Evolutionary conservation across 1,284 basidiomycete genomes (phyloP).

Genomic region (Rhodotorula sp.): DNA sequence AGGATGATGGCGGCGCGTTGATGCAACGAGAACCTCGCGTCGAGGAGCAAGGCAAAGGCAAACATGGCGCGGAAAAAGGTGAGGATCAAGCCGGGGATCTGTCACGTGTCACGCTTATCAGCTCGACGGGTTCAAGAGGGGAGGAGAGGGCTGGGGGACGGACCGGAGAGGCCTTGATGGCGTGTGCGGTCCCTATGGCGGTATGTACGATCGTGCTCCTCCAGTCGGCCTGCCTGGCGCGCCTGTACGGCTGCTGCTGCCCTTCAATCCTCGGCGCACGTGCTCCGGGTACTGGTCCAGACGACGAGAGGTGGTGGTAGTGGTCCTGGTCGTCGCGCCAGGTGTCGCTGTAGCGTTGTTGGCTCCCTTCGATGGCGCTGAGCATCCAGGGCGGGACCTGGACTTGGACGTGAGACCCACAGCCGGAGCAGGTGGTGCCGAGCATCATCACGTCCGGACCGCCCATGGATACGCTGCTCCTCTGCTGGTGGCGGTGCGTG

Average conservation of each 20-base stretch:
- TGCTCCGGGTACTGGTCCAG: background rate
- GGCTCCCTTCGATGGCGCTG: background rate
- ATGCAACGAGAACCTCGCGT: slow-evolving; percentile 20
- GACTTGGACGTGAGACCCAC: slow-evolving; percentile 1
- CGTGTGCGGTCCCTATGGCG: background rate
- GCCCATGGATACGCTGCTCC: background rate
- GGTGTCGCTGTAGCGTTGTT: background rate
- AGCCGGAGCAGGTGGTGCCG: background rate
- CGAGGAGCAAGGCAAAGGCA: slow-evolving; percentile 23
- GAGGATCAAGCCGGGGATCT: slow-evolving; percentile 22
- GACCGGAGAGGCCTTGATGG: slow-evolving; percentile 21
- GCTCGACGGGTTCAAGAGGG: background rate
- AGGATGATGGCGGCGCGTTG: slow-evolving; percentile 11
- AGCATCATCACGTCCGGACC: background rate
- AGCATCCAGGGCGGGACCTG: slow-evolving; percentile 11
- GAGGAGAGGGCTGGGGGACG: background rate
- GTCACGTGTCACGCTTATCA: background rate
- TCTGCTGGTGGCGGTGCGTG: background rate
- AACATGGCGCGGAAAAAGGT: slow-evolving; percentile 7
- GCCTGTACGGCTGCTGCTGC: background rate
- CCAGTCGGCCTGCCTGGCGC: background rate
- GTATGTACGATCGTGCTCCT: slow-evolving; percentile 1
- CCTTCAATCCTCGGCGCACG: background rate
- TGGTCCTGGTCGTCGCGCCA: background rate
- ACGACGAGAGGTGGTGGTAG: background rate